A percentile compares a stretch with the other conserved stretches of the same genome.
phyloP scores from a whole-genome alignment of 139 green algal species.

The Chlamydomonas sp. region DNA sequence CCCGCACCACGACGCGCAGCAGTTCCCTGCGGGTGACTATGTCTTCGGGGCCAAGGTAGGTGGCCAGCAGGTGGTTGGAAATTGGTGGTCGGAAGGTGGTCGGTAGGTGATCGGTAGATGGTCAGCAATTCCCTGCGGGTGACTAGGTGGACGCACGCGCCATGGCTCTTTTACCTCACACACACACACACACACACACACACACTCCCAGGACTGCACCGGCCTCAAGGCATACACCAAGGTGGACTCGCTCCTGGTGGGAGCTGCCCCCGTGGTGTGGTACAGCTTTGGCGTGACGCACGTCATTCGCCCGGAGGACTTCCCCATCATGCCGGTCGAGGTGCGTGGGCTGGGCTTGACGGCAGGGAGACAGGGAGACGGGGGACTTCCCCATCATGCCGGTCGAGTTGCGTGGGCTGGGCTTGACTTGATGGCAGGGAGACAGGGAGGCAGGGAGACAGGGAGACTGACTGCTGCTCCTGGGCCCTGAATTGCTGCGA shows the following conservation, averaged over 20 bases:
- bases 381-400: constrained; percentile 85
- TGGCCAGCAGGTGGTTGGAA: too few species aligned
- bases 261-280: constrained; percentile 74
- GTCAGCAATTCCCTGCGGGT: neutral
- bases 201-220: constrained; percentile 30
- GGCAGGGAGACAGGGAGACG: neutral
- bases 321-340: constrained; percentile 82
- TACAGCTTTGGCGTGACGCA: constrained; percentile 81
- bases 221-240: constrained; percentile 56
- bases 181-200: too few species aligned
- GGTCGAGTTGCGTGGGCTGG: constrained; percentile 37
- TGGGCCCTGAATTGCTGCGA: too few species aligned
- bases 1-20: constrained; percentile 43
- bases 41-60: constrained; percentile 55
- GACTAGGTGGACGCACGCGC: too few species aligned
- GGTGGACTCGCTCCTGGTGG: constrained; percentile 45
- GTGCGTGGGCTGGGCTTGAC: neutral
- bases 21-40: constrained; percentile 56
- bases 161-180: too few species aligned
- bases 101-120: too few species aligned
- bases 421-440: neutral
- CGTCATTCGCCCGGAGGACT: constrained; percentile 59
- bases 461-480: neutral
- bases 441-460: neutral
- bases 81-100: too few species aligned